Evolutionary conservation across 1,139 yeast genomes (phyloP).

Genomic region (Nakaseomyces sp.): DNA sequence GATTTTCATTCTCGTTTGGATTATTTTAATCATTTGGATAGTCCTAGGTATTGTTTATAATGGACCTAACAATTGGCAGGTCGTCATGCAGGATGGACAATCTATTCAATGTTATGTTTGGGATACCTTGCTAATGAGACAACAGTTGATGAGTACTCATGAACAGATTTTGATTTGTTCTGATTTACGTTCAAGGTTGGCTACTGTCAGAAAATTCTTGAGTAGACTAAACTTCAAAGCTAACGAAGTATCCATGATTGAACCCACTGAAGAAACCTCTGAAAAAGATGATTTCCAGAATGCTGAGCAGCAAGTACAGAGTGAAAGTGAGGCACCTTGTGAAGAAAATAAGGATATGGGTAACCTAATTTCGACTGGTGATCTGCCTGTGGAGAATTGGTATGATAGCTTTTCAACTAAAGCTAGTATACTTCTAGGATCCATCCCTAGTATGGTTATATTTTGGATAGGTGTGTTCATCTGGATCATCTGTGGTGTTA

Average conservation of each 20-base stretch:
- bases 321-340: background rate
- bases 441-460: constrained; percentile 28
- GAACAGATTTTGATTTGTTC: constrained; percentile 24
- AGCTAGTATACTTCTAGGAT: constrained; percentile 27
- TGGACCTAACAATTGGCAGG: constrained; percentile 35
- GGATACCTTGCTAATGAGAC: constrained; percentile 37
- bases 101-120: constrained; percentile 35
- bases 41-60: constrained; percentile 29
- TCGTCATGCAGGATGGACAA: constrained; percentile 37
- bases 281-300: background rate
- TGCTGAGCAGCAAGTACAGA: background rate
- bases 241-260: background rate
- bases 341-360: background rate
- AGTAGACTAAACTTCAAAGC: constrained; percentile 6
- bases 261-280: background rate
- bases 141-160: constrained; percentile 29
- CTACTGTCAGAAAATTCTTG: constrained; percentile 21
- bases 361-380: constrained; percentile 9
- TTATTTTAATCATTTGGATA: constrained; percentile 31
- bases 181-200: constrained; percentile 30
- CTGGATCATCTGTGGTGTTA: constrained; percentile 34
- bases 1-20: constrained; percentile 26
- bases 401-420: constrained; percentile 29
- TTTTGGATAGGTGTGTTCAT: constrained; percentile 34
- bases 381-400: constrained; percentile 24